phyloP scores from a whole-genome alignment of 306 rosid species.

The Psophocarpus tetragonolobus region DNA sequence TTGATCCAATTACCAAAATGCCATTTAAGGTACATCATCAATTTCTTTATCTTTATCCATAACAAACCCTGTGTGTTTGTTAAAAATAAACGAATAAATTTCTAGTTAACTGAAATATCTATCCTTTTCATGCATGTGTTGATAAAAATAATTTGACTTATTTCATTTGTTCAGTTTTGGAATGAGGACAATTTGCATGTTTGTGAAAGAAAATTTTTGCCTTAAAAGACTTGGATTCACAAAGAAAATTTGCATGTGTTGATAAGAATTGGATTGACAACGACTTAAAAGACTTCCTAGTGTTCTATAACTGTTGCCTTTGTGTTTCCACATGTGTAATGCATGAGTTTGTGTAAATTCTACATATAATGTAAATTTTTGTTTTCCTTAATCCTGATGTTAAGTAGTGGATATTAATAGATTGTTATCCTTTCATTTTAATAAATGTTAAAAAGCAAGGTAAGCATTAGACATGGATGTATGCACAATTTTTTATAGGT shows the following conservation, averaged over 20 bases:
- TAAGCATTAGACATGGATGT: not conserved
- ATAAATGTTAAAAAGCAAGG: constrained; percentile 11
- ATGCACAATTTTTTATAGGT: not conserved
- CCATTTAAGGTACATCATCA: constrained; percentile 65
- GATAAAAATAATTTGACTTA: not conserved
- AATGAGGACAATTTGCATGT: not conserved
- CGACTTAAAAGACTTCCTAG: not conserved
- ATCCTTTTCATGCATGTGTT: not conserved
- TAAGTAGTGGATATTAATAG: not conserved
- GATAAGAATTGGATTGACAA: not conserved
- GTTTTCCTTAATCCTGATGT: constrained; percentile 6
- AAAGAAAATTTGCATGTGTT: too few species aligned
- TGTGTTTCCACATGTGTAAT: not conserved
- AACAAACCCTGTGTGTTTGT: not conserved
- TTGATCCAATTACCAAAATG: constrained; percentile 83
- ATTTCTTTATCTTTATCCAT: constrained; percentile 4
- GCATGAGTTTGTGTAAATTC: constrained; percentile 25
- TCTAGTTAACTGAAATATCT: constrained; percentile 11
- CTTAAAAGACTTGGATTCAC: not conserved
- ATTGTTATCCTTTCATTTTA: not conserved
- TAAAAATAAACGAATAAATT: constrained; percentile 8
- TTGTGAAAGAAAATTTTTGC: constrained; percentile 12
- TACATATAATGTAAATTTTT: not conserved
- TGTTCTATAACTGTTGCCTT: not conserved
- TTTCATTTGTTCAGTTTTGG: constrained; percentile 21